phyloP scores from a whole-genome alignment of 345 rosid species.

The Passiflora organensis region DNA sequence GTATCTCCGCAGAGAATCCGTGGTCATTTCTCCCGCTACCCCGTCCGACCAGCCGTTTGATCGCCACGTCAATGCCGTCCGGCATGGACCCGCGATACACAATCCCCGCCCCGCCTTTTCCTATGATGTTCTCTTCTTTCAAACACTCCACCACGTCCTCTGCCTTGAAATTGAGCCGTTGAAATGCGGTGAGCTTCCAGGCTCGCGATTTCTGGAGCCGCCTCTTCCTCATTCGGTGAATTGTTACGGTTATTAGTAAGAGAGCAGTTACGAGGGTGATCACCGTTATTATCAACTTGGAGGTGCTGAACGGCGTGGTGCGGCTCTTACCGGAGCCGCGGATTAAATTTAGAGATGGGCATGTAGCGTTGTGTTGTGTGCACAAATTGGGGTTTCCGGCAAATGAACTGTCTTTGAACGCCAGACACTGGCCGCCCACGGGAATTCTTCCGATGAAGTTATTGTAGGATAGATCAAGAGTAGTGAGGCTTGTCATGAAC shows the following conservation, averaged over 20 bases:
- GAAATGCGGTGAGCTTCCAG: constrained; percentile 69
- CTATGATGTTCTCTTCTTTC: constrained; percentile 58
- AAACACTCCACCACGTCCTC: constrained; percentile 52
- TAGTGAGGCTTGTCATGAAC: constrained; percentile 65
- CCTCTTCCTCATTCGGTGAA: constrained; percentile 44
- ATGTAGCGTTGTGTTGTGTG: constrained; percentile 33
- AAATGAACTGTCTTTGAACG: constrained; percentile 63
- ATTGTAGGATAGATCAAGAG: constrained; percentile 70
- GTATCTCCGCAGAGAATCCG: constrained; percentile 57
- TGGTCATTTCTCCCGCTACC: constrained; percentile 40
- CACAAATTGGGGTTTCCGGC: constrained; percentile 70
- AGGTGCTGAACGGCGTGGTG: constrained; percentile 29
- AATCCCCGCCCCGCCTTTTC: constrained; percentile 68
- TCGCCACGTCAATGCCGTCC: constrained; percentile 50
- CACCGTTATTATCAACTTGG: constrained; percentile 40
- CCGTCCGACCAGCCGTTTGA: constrained; percentile 48
- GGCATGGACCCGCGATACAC: constrained; percentile 59
- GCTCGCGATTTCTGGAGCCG: constrained; percentile 36
- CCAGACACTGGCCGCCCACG: constrained; percentile 63
- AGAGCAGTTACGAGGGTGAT: constrained; percentile 36
- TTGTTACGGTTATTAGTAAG: constrained; percentile 38
- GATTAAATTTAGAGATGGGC: constrained; percentile 26
- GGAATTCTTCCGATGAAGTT: constrained; percentile 63
- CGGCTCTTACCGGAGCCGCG: constrained; percentile 24
- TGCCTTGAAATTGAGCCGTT: constrained; percentile 48